Evolutionary conservation across 2,329 filamentous ascomycete genomes (phyloP), one percentile per base, ranked within the genome.

Genomic region (Pseudogymnoascus sp.): DNA sequence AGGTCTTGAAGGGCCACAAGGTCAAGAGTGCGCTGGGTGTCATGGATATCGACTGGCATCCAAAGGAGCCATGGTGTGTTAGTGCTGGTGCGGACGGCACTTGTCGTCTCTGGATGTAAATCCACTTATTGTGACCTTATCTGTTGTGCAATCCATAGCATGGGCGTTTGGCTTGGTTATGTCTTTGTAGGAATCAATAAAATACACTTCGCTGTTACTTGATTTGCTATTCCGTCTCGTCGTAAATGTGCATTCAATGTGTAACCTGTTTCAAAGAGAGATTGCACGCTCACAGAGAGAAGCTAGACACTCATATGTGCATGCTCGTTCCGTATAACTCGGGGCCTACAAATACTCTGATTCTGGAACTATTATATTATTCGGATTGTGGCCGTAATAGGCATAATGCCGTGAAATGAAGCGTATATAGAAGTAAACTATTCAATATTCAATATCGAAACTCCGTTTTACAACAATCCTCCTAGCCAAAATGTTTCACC

Each of bases 1-100:
- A 97, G 82, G 91, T 96, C 72, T 82, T 99, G 59, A 88, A 85
- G 72, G 95, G 95, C 0, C 95, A 99, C 78, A 90, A 88, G 76
- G 87, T 97, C 2, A 88, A 89, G 72, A 89, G 85, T 72, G 88
- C 92, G 68, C 78, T 99, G 64, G 95, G 95, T 68, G 93, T 97
- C 14, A 82, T 97, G 80, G 93, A 96, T 74, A 79, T 99, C 28
- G 91, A 96, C 72, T 99, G 96, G 96, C 95, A 99, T 79, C 91
- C 92, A 5, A 85, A 84, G 67, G 91, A 97, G 76, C 91, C 93
- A 1, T 97, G 95, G 95, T 89, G 90, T 76, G 88, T 96, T 62
- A 96, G 90, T 79, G 93, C 93, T 56, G 95, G 95, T 69, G 93
- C 93, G 1, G 95, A 99, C 79, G 93, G 93, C 43, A 96, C 90